Percentiles rank a stretch among this genome's conserved stretches.
Evolutionary conservation across 768 basidiomycete genomes (phyloP).

Genomic region (Tephrocybe sp.): DNA sequence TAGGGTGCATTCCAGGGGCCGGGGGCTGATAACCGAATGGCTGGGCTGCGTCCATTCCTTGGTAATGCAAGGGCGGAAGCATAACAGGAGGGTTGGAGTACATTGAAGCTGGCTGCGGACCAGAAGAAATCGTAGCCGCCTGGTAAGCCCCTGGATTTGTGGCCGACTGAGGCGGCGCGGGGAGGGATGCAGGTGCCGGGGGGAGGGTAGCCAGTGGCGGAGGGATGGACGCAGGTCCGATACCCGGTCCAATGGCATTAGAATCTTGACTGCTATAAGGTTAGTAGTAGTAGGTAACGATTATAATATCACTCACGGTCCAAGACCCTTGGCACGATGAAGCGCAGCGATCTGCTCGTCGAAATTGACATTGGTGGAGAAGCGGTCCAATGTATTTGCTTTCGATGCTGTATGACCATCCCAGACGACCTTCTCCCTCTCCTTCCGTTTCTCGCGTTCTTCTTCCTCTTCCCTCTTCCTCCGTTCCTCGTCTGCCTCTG

Average conservation of each 20-base stretch:
- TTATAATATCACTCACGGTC: slow-evolving; percentile 57
- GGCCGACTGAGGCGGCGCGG: slow-evolving; percentile 62
- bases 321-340: slow-evolving; percentile 88
- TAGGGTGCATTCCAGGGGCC: slow-evolving; percentile 64
- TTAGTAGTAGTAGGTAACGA: slow-evolving; percentile 4
- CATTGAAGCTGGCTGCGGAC: slow-evolving; percentile 84
- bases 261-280: slow-evolving; percentile 56
- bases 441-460: slow-evolving; percentile 76
- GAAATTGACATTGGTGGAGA: slow-evolving; percentile 90
- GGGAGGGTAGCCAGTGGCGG: slow-evolving; percentile 66
- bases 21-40: slow-evolving; percentile 81
- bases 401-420: slow-evolving; percentile 98
- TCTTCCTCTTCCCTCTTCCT: slow-evolving; percentile 87
- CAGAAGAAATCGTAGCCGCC: slow-evolving; percentile 88
- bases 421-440: slow-evolving; percentile 96
- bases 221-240: slow-evolving; percentile 78
- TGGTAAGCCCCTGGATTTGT: slow-evolving; percentile 55
- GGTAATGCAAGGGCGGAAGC: slow-evolving; percentile 85
- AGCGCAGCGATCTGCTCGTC: slow-evolving; percentile 98
- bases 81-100: slow-evolving; percentile 66
- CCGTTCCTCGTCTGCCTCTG: slow-evolving; percentile 88
- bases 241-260: slow-evolving; percentile 84
- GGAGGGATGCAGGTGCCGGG: slow-evolving; percentile 70
- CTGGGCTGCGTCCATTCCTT: slow-evolving; percentile 73
- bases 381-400: slow-evolving; percentile 89